These are phyloP conservation scores for Parascedosporium putredinis DNA, from an alignment of 2,329 filamentous ascomycete species.

Conservation along the genomic window DNA sequence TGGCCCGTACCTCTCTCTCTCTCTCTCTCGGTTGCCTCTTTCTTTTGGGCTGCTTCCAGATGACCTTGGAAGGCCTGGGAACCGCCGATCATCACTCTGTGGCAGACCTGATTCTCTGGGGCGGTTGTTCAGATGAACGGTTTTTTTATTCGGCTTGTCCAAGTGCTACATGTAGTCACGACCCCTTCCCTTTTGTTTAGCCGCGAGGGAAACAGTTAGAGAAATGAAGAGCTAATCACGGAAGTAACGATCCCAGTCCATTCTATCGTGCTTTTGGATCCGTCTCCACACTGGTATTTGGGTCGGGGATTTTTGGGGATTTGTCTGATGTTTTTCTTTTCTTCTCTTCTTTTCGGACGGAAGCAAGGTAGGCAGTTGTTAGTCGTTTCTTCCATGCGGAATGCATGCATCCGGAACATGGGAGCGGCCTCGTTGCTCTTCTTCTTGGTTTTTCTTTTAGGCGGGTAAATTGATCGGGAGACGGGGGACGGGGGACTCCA, in stretches of 20 bases:
- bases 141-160: background rate
- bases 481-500: too few species aligned
- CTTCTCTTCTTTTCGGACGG: background rate
- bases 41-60: constrained; percentile 1
- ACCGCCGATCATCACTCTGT: background rate
- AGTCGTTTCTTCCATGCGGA: background rate
- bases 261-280: background rate
- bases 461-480: constrained; percentile 5
- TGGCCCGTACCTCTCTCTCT: background rate
- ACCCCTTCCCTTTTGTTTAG: background rate
- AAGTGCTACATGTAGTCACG: too few species aligned
- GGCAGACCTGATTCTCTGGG: background rate
- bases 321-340: too few species aligned
- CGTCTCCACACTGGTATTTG: background rate
- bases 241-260: background rate
- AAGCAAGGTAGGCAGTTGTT: background rate
- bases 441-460: too few species aligned
- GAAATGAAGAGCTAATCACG: background rate
- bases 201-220: background rate
- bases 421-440: background rate
- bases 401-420: constrained; percentile 1
- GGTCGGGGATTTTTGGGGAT: background rate
- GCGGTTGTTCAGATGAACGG: background rate
- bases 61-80: background rate
- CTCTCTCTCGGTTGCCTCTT: too few species aligned